A percentile compares a stretch with the other conserved stretches of the same genome.
Evolutionary conservation across 176 grass and related monocot species (phyloP).

Genomic region (Cymbopogon citratus): DNA sequence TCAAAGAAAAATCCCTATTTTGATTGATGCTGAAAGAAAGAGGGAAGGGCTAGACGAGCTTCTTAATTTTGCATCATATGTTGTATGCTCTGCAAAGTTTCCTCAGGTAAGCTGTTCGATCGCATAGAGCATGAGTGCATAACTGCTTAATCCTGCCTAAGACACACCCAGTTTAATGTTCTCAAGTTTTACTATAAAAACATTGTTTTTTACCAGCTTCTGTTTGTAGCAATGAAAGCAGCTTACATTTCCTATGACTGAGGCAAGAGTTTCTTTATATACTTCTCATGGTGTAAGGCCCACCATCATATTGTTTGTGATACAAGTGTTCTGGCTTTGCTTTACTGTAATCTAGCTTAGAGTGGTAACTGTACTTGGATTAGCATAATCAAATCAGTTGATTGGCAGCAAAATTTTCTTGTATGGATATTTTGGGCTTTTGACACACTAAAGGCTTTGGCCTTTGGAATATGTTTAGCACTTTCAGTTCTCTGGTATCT

Average conservation of each 20-base stretch:
- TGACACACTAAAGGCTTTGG: neutral
- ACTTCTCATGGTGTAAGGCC: neutral
- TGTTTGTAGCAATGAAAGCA: neutral
- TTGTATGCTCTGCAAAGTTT: conserved; percentile 93
- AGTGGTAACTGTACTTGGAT: neutral
- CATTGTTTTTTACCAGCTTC: neutral
- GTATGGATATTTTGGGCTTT: neutral
- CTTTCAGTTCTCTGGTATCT: neutral
- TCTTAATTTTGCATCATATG: conserved; percentile 71
- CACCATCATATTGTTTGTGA: neutral
- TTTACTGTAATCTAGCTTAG: neutral
- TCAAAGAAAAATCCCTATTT: conserved; percentile 84
- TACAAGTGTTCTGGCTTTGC: neutral
- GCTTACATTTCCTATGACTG: neutral
- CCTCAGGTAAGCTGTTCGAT: conserved; percentile 47
- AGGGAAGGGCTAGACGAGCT: conserved; percentile 88
- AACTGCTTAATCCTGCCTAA: neutral
- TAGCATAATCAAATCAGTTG: neutral
- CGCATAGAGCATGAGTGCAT: neutral
- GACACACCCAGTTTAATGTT: neutral
- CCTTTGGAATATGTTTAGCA: neutral
- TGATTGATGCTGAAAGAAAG: conserved; percentile 83
- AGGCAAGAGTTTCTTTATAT: neutral
- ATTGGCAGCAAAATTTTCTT: neutral
- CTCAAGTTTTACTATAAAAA: no score